A percentile compares a stretch with the other conserved stretches of the same genome.
phyloP scores from a whole-genome alignment of 768 basidiomycete species.

The Boletus tomentosulus region DNA sequence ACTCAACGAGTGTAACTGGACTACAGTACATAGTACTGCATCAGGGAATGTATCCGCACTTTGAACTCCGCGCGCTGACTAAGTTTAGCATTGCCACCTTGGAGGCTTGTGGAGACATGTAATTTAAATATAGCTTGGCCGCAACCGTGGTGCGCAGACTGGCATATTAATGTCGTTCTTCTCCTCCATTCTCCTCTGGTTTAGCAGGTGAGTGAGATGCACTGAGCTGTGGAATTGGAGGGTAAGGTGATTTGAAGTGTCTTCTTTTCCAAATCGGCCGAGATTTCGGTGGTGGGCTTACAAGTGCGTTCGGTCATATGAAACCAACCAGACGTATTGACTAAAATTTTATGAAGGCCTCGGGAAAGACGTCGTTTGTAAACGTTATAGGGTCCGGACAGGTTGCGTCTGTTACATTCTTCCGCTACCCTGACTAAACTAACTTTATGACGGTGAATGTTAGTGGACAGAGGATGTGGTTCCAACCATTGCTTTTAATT shows the following conservation, averaged over 20 bases:
- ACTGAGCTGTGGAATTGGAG: not conserved
- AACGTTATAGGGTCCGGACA: slow-evolving; percentile 88
- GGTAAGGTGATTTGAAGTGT: slow-evolving; percentile 39
- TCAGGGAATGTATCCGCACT: no score
- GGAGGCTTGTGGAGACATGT: no score
- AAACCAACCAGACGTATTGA: not conserved
- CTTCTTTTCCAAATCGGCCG: slow-evolving; percentile 84
- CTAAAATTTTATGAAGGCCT: slow-evolving; percentile 53
- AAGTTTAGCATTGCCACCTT: no score
- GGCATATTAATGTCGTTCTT: slow-evolving; percentile 42
- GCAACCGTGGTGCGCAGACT: not conserved
- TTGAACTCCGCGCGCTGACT: no score
- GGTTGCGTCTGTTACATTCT: slow-evolving; percentile 27
- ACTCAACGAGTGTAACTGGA: no score
- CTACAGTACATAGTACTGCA: no score
- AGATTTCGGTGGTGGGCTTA: slow-evolving; percentile 88
- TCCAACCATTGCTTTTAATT: slow-evolving; percentile 91
- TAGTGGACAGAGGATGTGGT: slow-evolving; percentile 97
- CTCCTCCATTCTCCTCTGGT: slow-evolving; percentile 54
- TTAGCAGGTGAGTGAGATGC: slow-evolving; percentile 39
- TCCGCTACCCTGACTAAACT: not conserved
- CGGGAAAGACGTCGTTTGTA: slow-evolving; percentile 92
- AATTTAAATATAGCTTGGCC: no score
- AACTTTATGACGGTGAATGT: not conserved
- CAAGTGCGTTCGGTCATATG: slow-evolving; percentile 47